Conservation (phyloP, 2,329 filamentous ascomycete species). For the Microdochium nivale region DNA sequence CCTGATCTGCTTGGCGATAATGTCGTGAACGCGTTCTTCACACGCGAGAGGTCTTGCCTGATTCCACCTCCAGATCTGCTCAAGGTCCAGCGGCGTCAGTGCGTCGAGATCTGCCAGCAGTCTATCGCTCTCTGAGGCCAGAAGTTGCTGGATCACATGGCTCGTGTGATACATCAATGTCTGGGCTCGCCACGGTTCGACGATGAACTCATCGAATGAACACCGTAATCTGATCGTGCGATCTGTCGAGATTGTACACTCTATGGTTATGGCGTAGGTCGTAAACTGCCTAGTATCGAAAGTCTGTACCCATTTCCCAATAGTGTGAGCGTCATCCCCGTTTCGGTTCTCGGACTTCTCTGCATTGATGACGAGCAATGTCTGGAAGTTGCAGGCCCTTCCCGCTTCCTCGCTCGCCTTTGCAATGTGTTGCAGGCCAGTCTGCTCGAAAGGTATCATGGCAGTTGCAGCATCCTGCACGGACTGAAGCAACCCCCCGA, state of each 20-base stretch:
- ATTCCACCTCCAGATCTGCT: background rate
- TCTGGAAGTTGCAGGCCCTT: background rate
- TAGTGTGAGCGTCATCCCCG: background rate
- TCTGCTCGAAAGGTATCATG: slow-evolving; percentile 1
- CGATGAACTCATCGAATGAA: background rate
- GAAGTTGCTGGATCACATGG: background rate
- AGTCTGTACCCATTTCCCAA: background rate
- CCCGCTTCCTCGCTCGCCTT: background rate
- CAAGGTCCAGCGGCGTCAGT: background rate
- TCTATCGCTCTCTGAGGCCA: background rate
- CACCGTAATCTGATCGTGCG: background rate
- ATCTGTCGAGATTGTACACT: background rate
- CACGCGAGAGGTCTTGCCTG: background rate
- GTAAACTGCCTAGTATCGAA: background rate
- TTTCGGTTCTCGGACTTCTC: background rate
- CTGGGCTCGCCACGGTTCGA: background rate
- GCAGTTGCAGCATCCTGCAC: background rate
- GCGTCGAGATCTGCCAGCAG: background rate
- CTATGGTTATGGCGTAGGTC: background rate
- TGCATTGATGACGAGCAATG: background rate
- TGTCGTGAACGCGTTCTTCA: background rate
- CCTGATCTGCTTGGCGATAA: background rate
- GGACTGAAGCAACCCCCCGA: background rate
- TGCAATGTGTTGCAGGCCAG: background rate
- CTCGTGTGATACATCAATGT: background rate